Percentiles rank a stretch among this genome's conserved stretches.
Evolutionary conservation across 495 filamentous ascomycete genomes (phyloP).

Genomic region (Lasiosphaeris hirsuta): DNA sequence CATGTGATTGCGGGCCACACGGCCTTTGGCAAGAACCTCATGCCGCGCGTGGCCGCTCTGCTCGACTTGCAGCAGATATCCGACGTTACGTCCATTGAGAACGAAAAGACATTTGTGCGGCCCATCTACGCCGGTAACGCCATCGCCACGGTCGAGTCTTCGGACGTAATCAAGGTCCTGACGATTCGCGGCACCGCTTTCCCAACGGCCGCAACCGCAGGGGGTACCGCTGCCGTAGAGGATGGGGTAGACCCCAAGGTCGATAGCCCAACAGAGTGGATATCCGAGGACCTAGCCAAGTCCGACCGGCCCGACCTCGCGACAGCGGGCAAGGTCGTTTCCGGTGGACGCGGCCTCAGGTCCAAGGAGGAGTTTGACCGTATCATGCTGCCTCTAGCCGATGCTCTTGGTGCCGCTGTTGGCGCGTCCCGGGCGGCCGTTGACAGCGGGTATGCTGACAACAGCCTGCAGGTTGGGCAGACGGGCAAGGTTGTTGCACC

Average conservation of each 20-base stretch:
- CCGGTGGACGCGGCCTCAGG: slow-evolving; percentile 90
- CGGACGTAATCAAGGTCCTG: slow-evolving; percentile 80
- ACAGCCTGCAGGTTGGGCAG: slow-evolving; percentile 96
- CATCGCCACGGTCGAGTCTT: slow-evolving; percentile 92
- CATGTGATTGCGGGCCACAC: slow-evolving; percentile 89
- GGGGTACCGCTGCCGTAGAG: slow-evolving; percentile 56
- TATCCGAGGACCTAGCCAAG: slow-evolving; percentile 88
- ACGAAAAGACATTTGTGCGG: slow-evolving; percentile 92
- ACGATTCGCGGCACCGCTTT: slow-evolving; percentile 94
- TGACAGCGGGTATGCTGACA: slow-evolving; percentile 98
- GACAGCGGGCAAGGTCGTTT: slow-evolving; percentile 86
- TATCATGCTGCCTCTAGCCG: slow-evolving; percentile 86
- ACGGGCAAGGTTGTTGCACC: slow-evolving; percentile 98
- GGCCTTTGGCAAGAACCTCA: slow-evolving; percentile 92
- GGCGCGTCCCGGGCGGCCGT: slow-evolving; percentile 93
- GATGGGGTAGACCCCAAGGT: slow-evolving; percentile 72
- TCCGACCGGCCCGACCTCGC: slow-evolving; percentile 92
- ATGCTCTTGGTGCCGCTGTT: slow-evolving; percentile 87
- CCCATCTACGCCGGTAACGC: slow-evolving; percentile 98
- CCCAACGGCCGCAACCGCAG: slow-evolving; percentile 51
- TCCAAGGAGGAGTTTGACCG: slow-evolving; percentile 95
- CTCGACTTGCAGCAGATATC: slow-evolving; percentile 91
- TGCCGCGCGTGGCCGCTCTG: slow-evolving; percentile 93
- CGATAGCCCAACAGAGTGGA: slow-evolving; percentile 73
- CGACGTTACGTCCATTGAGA: slow-evolving; percentile 81